A percentile compares a stretch with the other conserved stretches of the same genome.
These are phyloP conservation scores for Opeltia flavorubescens DNA, from an alignment of 495 filamentous ascomycete genomes.

Conservation along the genomic window DNA sequence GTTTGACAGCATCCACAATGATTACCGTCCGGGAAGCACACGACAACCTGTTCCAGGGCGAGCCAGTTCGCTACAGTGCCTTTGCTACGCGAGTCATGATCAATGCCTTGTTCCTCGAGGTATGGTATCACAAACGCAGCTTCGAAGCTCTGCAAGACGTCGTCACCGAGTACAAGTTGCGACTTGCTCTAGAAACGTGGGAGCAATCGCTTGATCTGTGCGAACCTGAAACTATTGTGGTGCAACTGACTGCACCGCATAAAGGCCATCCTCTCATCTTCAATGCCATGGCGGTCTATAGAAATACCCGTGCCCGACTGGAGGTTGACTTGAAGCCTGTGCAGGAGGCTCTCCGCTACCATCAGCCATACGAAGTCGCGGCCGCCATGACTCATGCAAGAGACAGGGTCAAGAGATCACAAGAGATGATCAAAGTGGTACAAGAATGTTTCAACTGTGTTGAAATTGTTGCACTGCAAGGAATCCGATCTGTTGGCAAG, in stretches of 20 bases:
- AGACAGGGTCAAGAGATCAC: constrained; percentile 82
- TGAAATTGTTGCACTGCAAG: constrained; percentile 85
- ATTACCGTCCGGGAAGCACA: constrained; percentile 88
- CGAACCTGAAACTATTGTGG: constrained; percentile 80
- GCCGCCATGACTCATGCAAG: constrained; percentile 90
- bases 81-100: constrained; percentile 98
- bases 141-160: constrained; percentile 92
- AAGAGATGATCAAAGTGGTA: constrained; percentile 97
- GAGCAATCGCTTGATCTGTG: constrained; percentile 89
- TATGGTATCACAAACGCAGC: constrained; percentile 97
- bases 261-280: constrained; percentile 97
- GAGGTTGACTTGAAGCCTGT: constrained; percentile 91
- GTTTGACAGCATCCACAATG: constrained; percentile 49
- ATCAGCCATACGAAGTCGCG: constrained; percentile 92
- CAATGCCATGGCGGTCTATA: constrained; percentile 96
- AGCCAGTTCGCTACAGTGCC: constrained; percentile 83
- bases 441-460: constrained; percentile 97
- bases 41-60: constrained; percentile 87
- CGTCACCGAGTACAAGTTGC: constrained; percentile 95
- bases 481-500: constrained; percentile 94
- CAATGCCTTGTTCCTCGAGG: constrained; percentile 95
- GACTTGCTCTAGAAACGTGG: constrained; percentile 93
- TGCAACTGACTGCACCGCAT: constrained; percentile 85
- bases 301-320: constrained; percentile 82
- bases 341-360: constrained; percentile 92